These are phyloP conservation scores for Penstemon newberryi DNA, from an alignment of 257 asterid species.

Conservation along the genomic window DNA sequence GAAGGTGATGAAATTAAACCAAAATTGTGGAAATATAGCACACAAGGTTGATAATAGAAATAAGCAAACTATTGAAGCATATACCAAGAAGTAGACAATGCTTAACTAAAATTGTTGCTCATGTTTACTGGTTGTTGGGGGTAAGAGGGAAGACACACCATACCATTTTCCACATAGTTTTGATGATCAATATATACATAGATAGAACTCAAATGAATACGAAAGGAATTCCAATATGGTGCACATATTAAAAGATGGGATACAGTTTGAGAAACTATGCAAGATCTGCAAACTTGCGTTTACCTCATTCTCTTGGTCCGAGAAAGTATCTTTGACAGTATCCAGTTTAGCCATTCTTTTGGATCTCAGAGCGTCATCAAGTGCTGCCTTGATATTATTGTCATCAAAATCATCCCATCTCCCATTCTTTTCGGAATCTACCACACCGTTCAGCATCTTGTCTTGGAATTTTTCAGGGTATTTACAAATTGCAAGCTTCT, in stretches of 20 bases:
- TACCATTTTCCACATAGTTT: conserved; percentile 7
- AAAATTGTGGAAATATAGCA: conserved; percentile 31
- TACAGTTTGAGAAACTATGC: conserved; percentile 1
- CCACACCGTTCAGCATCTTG: conserved; percentile 36
- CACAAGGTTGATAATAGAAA: conserved; percentile 17
- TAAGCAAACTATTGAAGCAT: neutral
- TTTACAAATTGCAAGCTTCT: conserved; percentile 59
- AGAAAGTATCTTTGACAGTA: conserved; percentile 31
- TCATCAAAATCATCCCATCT: conserved; percentile 85
- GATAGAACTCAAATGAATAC: neutral
- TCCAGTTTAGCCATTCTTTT: conserved; percentile 57
- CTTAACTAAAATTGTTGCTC: neutral
- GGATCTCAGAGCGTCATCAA: conserved; percentile 62
- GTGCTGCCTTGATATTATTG: conserved; percentile 50
- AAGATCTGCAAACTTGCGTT: conserved; percentile 46
- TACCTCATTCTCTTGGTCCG: conserved; percentile 40
- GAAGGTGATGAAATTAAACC: conserved; percentile 33
- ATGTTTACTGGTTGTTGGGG: neutral
- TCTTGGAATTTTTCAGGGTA: conserved; percentile 55
- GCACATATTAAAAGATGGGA: conserved; percentile 6
- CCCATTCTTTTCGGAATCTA: conserved; percentile 40
- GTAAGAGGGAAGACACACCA: conserved; percentile 5
- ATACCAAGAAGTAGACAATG: no score
- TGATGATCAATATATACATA: neutral
- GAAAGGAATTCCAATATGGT: conserved; percentile 9